These are phyloP conservation scores for Penstemon newberryi DNA, from an alignment of 257 asterid species.

Conservation along the genomic window DNA sequence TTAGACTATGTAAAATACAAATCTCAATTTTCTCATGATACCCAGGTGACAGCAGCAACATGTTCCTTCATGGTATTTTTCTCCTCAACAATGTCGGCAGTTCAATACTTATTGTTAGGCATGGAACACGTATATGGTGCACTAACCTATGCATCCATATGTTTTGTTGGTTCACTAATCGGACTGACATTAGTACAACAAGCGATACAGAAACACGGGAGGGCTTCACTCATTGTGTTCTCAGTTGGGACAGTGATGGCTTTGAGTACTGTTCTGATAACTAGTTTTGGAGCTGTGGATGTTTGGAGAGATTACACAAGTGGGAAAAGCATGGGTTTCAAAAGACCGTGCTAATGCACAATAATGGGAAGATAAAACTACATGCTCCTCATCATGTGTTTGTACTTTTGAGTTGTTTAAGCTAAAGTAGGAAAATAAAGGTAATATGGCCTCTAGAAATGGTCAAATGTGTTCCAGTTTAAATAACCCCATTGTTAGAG, in stretches of 20 bases:
- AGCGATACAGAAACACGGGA: constrained; percentile 62
- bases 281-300: constrained; percentile 67
- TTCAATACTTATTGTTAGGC: constrained; percentile 69
- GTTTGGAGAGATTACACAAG: constrained; percentile 65
- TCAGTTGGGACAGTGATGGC: constrained; percentile 84
- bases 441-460: not conserved
- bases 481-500: too few relatives aligned
- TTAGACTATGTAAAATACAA: too few relatives aligned
- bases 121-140: constrained; percentile 62
- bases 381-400: not conserved
- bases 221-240: constrained; percentile 85
- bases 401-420: not conserved
- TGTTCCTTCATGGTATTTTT: constrained; percentile 90
- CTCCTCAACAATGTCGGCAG: constrained; percentile 90
- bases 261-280: constrained; percentile 71
- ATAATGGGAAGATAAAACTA: not conserved
- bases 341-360: constrained; percentile 54
- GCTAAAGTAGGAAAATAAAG: not conserved
- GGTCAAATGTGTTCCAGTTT: too few relatives aligned
- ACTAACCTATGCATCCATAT: constrained; percentile 48
- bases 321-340: constrained; percentile 85
- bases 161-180: constrained; percentile 58
- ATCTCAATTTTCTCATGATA: not conserved
- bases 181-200: constrained; percentile 63
- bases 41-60: constrained; percentile 82